A percentile compares a stretch with the other conserved stretches of the same genome.
Evolutionary conservation across 352 stramenopile species (phyloP).

Genomic region (Phytophthora nicotianae): DNA sequence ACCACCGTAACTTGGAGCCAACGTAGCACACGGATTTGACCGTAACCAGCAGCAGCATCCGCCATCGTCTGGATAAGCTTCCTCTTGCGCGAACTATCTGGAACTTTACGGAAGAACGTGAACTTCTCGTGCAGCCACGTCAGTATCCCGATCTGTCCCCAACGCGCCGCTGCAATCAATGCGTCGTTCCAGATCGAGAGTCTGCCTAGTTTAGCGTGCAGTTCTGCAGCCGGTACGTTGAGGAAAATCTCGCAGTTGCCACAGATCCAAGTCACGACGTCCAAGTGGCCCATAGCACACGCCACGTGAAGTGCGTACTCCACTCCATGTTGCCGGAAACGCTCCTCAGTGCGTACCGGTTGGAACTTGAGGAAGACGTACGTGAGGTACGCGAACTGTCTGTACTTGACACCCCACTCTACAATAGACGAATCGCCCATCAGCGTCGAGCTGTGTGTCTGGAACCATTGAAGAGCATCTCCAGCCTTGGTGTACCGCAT

Average conservation of each 20-base stretch:
- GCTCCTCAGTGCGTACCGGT: slow-evolving; percentile 19
- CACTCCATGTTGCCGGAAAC: slow-evolving; percentile 33
- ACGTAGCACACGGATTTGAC: slow-evolving; percentile 38
- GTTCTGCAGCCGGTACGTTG: slow-evolving; percentile 28
- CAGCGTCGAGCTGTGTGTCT: slow-evolving; percentile 23
- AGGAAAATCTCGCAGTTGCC: slow-evolving; percentile 42
- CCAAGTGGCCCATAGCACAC: slow-evolving; percentile 37
- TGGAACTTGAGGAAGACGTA: slow-evolving; percentile 35
- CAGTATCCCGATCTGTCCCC: slow-evolving; percentile 30
- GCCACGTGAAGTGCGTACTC: slow-evolving; percentile 39
- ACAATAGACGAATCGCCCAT: slow-evolving; percentile 32
- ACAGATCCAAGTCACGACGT: slow-evolving; percentile 48
- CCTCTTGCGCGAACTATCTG: slow-evolving; percentile 26
- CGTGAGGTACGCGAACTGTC: slow-evolving; percentile 34
- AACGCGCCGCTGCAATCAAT: slow-evolving; percentile 30
- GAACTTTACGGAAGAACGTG: slow-evolving; percentile 33
- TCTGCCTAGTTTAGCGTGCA: slow-evolving; percentile 33
- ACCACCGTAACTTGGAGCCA: slow-evolving; percentile 33
- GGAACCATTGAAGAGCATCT: slow-evolving; percentile 41
- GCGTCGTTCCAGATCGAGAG: slow-evolving; percentile 36
- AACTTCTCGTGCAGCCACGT: slow-evolving; percentile 36
- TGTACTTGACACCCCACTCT: slow-evolving; percentile 42
- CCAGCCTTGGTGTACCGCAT: slow-evolving; percentile 42
- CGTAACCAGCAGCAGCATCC: slow-evolving; percentile 34
- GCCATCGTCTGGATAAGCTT: slow-evolving; percentile 26